Conservation (phyloP, 768 basidiomycete species). For the Boletellus sp. region DNA sequence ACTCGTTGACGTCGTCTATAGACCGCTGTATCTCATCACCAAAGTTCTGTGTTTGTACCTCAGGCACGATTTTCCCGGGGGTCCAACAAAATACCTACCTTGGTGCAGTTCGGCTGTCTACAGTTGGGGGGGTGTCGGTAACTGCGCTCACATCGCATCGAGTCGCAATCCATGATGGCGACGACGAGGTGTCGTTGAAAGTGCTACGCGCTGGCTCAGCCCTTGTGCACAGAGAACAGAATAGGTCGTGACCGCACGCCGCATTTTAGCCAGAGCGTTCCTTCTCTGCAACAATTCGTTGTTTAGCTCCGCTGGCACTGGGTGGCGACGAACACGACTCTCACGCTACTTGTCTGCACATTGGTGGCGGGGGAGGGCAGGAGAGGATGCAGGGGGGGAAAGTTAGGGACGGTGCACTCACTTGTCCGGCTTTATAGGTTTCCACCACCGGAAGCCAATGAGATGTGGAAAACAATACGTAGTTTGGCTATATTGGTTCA, state of each 20-base stretch:
- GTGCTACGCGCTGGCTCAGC: slow-evolving; percentile 44
- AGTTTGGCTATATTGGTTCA: slow-evolving; percentile 25
- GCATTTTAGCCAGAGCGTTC: slow-evolving; percentile 71
- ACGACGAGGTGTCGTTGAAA: slow-evolving; percentile 74
- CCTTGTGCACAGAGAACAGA: slow-evolving; percentile 1
- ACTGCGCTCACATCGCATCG: slow-evolving; percentile 58
- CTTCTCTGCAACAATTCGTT: slow-evolving; percentile 47
- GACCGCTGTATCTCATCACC: slow-evolving; percentile 66
- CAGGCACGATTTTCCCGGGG: slow-evolving; percentile 11
- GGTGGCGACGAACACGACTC: slow-evolving; percentile 28
- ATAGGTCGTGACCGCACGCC: slow-evolving; percentile 44
- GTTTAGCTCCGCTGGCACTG: not conserved
- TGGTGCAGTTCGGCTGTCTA: slow-evolving; percentile 49
- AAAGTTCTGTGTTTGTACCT: slow-evolving; percentile 46
- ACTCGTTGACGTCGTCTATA: slow-evolving; percentile 67
- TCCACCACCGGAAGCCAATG: slow-evolving; percentile 21
- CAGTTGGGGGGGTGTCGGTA: slow-evolving; percentile 56
- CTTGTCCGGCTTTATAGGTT: slow-evolving; percentile 28
- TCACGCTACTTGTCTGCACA: slow-evolving; percentile 79
- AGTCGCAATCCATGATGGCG: slow-evolving; percentile 75
- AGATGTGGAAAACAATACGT: slow-evolving; percentile 28
- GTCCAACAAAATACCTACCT: slow-evolving; percentile 41
- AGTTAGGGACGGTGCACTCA: slow-evolving; percentile 12
- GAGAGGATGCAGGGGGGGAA: slow-evolving; percentile 4
- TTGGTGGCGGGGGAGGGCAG: slow-evolving; percentile 24